Conservation (phyloP, 1,139 yeast species). For the Geotrichum klebahnii region DNA sequence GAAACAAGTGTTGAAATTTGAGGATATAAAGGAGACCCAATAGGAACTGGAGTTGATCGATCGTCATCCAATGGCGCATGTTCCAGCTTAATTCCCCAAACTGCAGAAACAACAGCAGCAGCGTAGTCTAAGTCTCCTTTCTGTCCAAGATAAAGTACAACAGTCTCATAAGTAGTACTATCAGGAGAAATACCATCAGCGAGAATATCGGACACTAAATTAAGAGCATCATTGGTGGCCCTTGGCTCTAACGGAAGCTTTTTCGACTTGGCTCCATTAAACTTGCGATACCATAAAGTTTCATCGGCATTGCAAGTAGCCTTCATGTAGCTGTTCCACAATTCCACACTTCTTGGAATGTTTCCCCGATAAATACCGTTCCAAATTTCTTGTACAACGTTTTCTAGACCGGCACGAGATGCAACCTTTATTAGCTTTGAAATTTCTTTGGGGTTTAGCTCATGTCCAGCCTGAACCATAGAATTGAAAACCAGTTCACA, state of each 20-base stretch:
- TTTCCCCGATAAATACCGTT: slow-evolving; percentile 23
- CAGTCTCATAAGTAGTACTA: slow-evolving; percentile 35
- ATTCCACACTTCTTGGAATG: slow-evolving; percentile 27
- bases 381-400: slow-evolving; percentile 33
- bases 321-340: slow-evolving; percentile 39
- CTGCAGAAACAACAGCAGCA: slow-evolving; percentile 28
- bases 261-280: slow-evolving; percentile 20
- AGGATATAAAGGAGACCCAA: slow-evolving; percentile 30
- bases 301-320: slow-evolving; percentile 38
- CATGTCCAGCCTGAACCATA: slow-evolving; percentile 27
- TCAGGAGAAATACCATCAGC: slow-evolving; percentile 33
- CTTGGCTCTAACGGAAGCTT: slow-evolving; percentile 23
- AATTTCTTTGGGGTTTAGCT: slow-evolving; percentile 30
- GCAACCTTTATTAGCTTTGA: slow-evolving; percentile 33
- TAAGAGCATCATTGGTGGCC: slow-evolving; percentile 28
- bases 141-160: slow-evolving; percentile 34
- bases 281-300: slow-evolving; percentile 31
- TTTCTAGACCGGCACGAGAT: slow-evolving; percentile 28
- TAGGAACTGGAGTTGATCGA: slow-evolving; percentile 3
- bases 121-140: slow-evolving; percentile 28
- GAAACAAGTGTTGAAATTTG: slow-evolving; percentile 31
- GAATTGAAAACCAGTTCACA: slow-evolving; percentile 13
- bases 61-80: slow-evolving; percentile 16
- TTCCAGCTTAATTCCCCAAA: slow-evolving; percentile 33
- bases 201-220: slow-evolving; percentile 33